Evolutionary conservation across 2,329 filamentous ascomycete species (phyloP).

Genomic region (Claviceps purpurea): DNA sequence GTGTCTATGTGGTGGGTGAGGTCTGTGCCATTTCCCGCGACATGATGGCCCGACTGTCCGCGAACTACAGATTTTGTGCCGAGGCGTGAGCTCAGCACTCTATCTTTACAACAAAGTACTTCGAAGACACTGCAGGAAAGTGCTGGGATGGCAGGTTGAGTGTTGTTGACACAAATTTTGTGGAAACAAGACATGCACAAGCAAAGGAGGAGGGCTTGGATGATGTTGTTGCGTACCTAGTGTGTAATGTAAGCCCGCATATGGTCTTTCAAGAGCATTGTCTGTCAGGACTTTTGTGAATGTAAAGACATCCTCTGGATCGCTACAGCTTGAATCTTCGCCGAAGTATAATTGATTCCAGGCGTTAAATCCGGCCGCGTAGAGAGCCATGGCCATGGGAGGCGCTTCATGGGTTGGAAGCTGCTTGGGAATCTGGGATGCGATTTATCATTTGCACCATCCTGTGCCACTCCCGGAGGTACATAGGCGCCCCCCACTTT

Average conservation of each 20-base stretch:
- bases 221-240: constrained; percentile 21
- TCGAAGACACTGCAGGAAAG: neutral
- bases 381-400: constrained; percentile 38
- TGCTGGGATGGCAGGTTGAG: neutral
- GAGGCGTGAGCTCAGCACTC: neutral
- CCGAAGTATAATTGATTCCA: constrained; percentile 39
- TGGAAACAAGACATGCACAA: neutral
- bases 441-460: no score
- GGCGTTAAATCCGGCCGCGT: constrained; percentile 44
- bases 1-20: neutral
- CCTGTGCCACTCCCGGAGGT: no score
- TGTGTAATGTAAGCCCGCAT: constrained; percentile 30
- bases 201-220: neutral
- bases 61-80: neutral
- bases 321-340: constrained; percentile 8
- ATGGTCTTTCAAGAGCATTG: constrained; percentile 20
- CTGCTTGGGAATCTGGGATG: no score
- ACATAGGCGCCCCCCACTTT: no score
- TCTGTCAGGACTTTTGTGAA: constrained; percentile 31
- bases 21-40: constrained; percentile 2
- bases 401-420: neutral
- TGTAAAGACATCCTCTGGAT: constrained; percentile 30
- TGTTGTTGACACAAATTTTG: neutral
- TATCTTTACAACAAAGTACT: neutral
- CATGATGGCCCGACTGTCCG: neutral